Conservation (phyloP, 164 flowering plant species). For the Cinnamomum chago region DNA sequence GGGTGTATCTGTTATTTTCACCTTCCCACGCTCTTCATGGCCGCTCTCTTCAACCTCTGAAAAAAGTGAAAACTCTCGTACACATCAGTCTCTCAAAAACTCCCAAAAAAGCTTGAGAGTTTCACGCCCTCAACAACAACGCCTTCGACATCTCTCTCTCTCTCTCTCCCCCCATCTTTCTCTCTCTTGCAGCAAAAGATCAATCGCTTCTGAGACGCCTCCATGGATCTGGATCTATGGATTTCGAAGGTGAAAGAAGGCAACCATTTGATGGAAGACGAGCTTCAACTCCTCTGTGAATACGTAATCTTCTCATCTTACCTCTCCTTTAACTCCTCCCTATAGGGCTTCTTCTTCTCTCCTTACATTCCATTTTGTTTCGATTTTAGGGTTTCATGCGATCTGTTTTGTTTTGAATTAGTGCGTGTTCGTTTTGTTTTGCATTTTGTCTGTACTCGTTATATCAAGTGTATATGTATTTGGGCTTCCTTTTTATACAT, state of each 20-base stretch:
- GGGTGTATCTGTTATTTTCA: too few relatives aligned
- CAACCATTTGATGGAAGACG: constrained; percentile 51
- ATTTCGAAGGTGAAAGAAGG: constrained; percentile 61
- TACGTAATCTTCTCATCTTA: constrained; percentile 25
- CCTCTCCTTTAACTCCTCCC: too few relatives aligned
- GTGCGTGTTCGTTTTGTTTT: not conserved
- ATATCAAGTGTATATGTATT: not conserved
- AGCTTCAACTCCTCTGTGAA: constrained; percentile 61
- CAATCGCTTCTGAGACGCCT: not conserved
- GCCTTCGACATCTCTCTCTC: too few relatives aligned
- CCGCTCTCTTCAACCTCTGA: too few relatives aligned
- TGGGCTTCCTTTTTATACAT: not conserved
- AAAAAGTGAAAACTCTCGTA: too few relatives aligned
- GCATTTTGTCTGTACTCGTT: not conserved
- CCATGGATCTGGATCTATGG: constrained; percentile 62
- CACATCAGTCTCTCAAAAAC: too few relatives aligned
- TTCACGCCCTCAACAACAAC: too few relatives aligned
- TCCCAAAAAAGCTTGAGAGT: too few relatives aligned
- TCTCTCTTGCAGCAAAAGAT: too few relatives aligned
- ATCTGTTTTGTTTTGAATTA: not conserved
- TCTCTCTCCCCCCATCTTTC: too few relatives aligned
- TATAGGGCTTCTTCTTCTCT: not conserved
- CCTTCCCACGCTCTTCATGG: too few relatives aligned
- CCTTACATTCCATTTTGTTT: too few relatives aligned
- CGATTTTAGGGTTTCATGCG: not conserved